Base-by-base conservation (phyloP, 2,329 filamentous ascomycete species). In the Truncatella angustata region DNA sequence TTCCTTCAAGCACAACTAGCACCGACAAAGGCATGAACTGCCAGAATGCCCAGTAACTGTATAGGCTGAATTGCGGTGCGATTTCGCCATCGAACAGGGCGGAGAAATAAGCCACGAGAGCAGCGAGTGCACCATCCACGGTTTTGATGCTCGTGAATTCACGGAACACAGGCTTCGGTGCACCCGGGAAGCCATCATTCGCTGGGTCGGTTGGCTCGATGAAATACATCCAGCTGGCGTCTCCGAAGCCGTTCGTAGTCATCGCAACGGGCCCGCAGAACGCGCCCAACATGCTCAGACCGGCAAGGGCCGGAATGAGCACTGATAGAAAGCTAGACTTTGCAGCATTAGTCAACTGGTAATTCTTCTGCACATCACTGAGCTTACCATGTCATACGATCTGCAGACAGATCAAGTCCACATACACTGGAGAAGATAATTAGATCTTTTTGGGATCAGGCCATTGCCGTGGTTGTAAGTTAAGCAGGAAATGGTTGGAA, bases 61-160 rank as follows among this genome's bases (percentile, higher is more conserved):
- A 63, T 7, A 63, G 42, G 24, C 46, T 54, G 24, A 49, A 45
- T 7, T 62, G 56, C 49, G 54, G 56, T 46, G 55, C 28, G 40
- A 60, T 57, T 45, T 56, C 57, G 37, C 62, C 64, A 49, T 65
- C 61, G 43, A 67, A 40, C 28, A 61, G 21, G 37, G 55, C 56
- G 5, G 59, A 56, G 57, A 63, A 64, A 54, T 61, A 64, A 32
- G 23, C 51, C 16, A 64, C 49, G 39, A 62, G 39, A 80, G 10
- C 36, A 42, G 44, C 14, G 14, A 64, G 56, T 39, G 52, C 44
- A 16, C 40, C 7, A 61, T 64, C 62, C 11, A 64, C 20, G 35
- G 48, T 43, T 5, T 16, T 21, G 21, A 61, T 16, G 47, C 61
- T 61, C 16, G 56, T 56, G 53, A 58, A 64, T 5, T 37, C 42